Evolutionary conservation across 2,329 filamentous ascomycete species (phyloP), one percentile per base, ranked within the genome.

Genomic region (Parafenestella ontariensis): DNA sequence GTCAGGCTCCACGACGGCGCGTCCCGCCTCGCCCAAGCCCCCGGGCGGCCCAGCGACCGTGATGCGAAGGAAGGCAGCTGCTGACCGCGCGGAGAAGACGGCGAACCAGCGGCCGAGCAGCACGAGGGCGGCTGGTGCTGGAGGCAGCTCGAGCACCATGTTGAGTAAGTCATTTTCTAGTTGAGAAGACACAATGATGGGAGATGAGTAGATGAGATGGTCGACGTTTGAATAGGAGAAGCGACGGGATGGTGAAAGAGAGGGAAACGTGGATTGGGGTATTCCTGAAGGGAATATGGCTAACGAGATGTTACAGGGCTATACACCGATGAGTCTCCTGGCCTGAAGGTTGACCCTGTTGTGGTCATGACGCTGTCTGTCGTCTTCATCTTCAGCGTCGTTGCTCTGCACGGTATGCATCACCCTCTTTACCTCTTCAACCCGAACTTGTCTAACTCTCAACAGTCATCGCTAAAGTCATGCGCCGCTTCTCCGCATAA

Each of bases 371-470:
- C 97, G 66, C 85, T 99, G 69, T 96, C 92, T 73, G 87, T 99
- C 70, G 95, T 96, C 60, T 99, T 99, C 80, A 99, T 99, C 79
- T 97, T 99, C 83, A 95, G 90, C 74, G 95, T 99, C 74, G 95
- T 99, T 73, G 93, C 92, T 68, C 85, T 99, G 75, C 95, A 99
- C 82, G 92, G 95, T 98, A 87, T 69, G 91, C 33, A 23, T 24
- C 20, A 13, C 15, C n/a, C 26, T 15, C 21, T 46, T n/a, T 7
- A 31, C 21, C 3, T 21, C 20, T 45, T 11, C 1, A 5, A 11
- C 1, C 24, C 8, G 5, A n/a, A 26, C n/a, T 15, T 31, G 33
- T 41, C 65, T 68, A 49, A 69, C 2, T 69, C 3, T 24, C 39
- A 51, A 44, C 62, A 97, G 93, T 97, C 77, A 95, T 97, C 77